These are phyloP conservation scores for Stemphylium beticola DNA, from an alignment of 2,329 filamentous ascomycete species.

Conservation along the genomic window DNA sequence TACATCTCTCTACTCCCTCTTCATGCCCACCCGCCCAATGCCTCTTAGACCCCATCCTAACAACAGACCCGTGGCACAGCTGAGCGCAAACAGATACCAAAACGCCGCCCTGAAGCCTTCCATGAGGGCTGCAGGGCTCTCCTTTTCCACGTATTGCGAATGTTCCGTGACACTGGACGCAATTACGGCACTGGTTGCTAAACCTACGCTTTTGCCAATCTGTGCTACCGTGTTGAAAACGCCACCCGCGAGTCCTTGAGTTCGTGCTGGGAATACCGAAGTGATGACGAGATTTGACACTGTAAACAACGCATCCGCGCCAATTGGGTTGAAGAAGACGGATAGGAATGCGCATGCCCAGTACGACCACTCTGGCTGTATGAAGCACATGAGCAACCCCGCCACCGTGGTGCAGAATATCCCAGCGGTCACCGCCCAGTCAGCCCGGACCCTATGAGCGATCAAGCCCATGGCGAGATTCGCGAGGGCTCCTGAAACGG, in stretches of 20 bases:
- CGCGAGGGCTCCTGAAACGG: too few relatives aligned
- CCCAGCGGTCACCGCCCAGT: too few relatives aligned
- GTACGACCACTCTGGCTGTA: too few relatives aligned
- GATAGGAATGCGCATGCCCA: too few relatives aligned
- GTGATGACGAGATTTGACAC: not conserved
- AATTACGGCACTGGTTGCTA: not conserved
- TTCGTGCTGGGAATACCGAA: not conserved
- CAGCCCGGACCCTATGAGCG: too few relatives aligned
- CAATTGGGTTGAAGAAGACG: too few relatives aligned
- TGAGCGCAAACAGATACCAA: conserved; percentile 51
- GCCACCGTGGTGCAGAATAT: too few relatives aligned
- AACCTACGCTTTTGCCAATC: not conserved
- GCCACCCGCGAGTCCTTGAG: not conserved
- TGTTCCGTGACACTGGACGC: not conserved
- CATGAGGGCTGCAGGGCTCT: conserved; percentile 46
- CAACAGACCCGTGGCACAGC: conserved; percentile 38
- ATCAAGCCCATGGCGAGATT: too few relatives aligned
- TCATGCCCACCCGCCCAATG: conserved; percentile 54
- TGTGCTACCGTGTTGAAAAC: not conserved
- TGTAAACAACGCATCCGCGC: too few relatives aligned
- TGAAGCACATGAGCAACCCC: too few relatives aligned
- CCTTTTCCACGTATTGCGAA: not conserved
- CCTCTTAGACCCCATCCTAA: conserved; percentile 48
- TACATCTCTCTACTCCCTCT: conserved; percentile 42
- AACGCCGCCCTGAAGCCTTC: conserved; percentile 51